Evolutionary conservation across 306 rosid species (phyloP), one percentile per base, ranked within the genome.

Genomic region (Quercus variabilis): DNA sequence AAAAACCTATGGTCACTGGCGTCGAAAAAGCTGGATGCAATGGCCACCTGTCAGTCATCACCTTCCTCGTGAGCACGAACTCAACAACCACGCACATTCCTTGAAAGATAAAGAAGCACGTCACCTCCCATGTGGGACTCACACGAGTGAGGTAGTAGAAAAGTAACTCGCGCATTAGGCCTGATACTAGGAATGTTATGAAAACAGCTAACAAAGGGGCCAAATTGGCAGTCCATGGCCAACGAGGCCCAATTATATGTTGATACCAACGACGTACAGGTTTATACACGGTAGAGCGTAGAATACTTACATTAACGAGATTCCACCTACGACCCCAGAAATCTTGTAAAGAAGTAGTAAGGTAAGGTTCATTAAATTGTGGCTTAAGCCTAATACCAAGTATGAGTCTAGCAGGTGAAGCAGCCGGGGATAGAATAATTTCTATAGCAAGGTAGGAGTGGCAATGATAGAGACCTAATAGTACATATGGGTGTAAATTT

Each of bases 71-170:
- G 30, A 5, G 87, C 65, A 12, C 87, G 73, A 86, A 81, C 92
- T 94, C 98, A 1, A 51, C 77, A 1, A 59, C 91, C 18, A 79
- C 58, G 77, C 88, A 88, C 10, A 26, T 17, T 3, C 98, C 98
- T 0, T 94, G 97, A 0, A 92, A 56, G 38, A 91, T 79, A 20
- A 92, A 92, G 57, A 92, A 94, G 64, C 82, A 75, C n/a, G 91
- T 88, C 76, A 89, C 97, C 46, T 94, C 97, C 98, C 98, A 92
- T 67, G 94, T 91, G 75, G 97, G 97, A 67, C 57, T 9, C 51
- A 17, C 92, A 30, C 91, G 90, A 1, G 97, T 21, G 1, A 88
- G 15, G 52, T 91, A 92, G 59, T 25, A 25, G 25, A 80, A 92
- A 0, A 94, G 69, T 0, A 85, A 26, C 80, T 92, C 97, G 4